Base-by-base conservation (phyloP, 495 filamentous ascomycete genomes). In the Aspergillus egyptiacus region DNA sequence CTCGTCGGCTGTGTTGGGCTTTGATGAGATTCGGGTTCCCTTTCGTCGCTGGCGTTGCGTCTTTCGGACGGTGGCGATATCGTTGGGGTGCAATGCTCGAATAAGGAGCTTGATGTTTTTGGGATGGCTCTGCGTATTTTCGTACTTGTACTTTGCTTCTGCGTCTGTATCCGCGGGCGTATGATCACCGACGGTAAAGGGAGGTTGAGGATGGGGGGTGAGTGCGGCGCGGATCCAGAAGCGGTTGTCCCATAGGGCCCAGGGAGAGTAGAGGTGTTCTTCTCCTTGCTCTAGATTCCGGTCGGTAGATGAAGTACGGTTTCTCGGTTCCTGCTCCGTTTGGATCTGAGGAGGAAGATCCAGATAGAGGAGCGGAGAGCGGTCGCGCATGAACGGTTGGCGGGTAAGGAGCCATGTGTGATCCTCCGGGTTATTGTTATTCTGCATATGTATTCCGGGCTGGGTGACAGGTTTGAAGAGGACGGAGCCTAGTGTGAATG, bases 161-260 rank as follows among this genome's bases (percentile, higher is more conserved):
- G n/a, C n/a, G n/a, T n/a, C n/a, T n/a, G n/a, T n/a, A n/a, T n/a
- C n/a, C n/a, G n/a, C n/a, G n/a, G n/a, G n/a, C n/a, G n/a, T n/a
- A n/a, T n/a, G n/a, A n/a, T n/a, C n/a, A n/a, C n/a, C n/a, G n/a
- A n/a, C n/a, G n/a, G n/a, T n/a, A n/a, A n/a, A n/a, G n/a, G n/a
- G n/a, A n/a, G 13, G 1, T 22, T 19, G 35, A 22, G 6, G 17
- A 0, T 27, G 19, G 17, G 15, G 57, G 51, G 35, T 13, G 20
- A 11, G 60, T 8, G 46, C 53, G 9, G 89, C 32, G 3, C 82
- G 77, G 28, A 95, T 67, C 91, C 91, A 97, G 69, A 77, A 95
- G 7, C 91, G 78, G 8, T 84, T 78, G 61, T 97, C 91, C 78
- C 81, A 96, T 1, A 93, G 69, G 2, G 25, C 52, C 66, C 69